Evolutionary conservation across 192 early-diverging fungal species (phyloP), one percentile per base, ranked within the genome.

Genomic region (Kickxella alabastrina): DNA sequence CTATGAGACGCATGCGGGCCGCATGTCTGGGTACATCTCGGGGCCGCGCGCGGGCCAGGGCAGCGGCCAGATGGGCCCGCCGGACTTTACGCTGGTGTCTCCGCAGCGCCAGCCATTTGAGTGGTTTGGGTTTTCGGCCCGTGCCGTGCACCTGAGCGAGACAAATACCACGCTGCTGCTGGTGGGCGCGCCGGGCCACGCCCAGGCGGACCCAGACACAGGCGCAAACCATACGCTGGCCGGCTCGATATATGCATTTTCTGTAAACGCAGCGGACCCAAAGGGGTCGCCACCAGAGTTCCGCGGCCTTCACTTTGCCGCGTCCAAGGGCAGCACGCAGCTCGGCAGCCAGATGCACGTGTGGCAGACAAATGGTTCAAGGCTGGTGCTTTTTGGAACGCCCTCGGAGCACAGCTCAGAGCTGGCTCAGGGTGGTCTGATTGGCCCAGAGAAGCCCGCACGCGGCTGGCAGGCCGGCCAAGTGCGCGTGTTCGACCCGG

Each of bases 151-250:
- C 21, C 24, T 70, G 17, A 18, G 36, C 0, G 35, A 12, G 1
- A 21, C 27, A 3, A 58, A 56, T 26, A 53, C 56, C 4, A 53
- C 61, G 14, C 23, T 66, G 32, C 55, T 77, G 6, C 55, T 84
- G 17, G 70, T 84, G 0, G 82, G 82, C 10, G 79, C 82, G 6
- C 82, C 82, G 0, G 82, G 82, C 7, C 70, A 76, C 54, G 54
- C 38, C 3, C 31, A 45, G 49, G 25, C n/a, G 6, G 62, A 56
- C 13, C 3, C n/a, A 0, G 29, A 32, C 0, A 25, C 28, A 13
- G 34, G 13, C 24, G 10, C 45, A 6, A 8, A 40, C 37, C 39
- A 51, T 44, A 23, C 65, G 13, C 27, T 83, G 51, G 58, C 68
- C 8, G 82, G 82, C 17, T 70, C 78, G 27, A 64, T 83, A 1